A percentile compares a stretch with the other conserved stretches of the same genome.
Conservation (phyloP, 208 protist species). For the Leishmania gerbilli region DNA sequence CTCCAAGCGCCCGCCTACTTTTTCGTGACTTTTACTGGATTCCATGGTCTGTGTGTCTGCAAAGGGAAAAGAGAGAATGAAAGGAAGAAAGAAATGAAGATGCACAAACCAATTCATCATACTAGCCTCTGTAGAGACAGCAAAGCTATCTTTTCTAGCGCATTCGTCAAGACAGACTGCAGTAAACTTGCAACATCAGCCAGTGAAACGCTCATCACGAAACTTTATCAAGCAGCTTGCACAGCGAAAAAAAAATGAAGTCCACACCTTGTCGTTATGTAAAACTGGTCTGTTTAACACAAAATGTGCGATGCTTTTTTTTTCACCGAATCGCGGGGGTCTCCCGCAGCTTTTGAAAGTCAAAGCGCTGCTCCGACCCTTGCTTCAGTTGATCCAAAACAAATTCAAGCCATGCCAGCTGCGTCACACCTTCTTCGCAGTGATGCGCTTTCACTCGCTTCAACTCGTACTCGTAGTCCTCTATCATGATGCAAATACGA, state of each 20-base stretch:
- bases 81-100: constrained; percentile 19
- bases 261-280: not conserved
- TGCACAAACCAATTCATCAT: constrained; percentile 10
- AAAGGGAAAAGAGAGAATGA: constrained; percentile 31
- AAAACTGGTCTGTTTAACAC: not conserved
- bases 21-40: constrained; percentile 40
- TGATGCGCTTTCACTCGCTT: constrained; percentile 91
- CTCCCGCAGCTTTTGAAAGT: constrained; percentile 81
- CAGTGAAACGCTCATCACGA: not conserved
- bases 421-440: constrained; percentile 82
- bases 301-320: not conserved
- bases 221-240: not conserved
- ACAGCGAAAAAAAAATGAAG: not conserved
- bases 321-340: constrained; percentile 24
- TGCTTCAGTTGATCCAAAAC: constrained; percentile 87
- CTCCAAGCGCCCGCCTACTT: constrained; percentile 69
- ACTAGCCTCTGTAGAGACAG: not conserved
- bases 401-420: constrained; percentile 91
- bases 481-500: constrained; percentile 87
- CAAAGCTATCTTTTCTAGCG: not conserved
- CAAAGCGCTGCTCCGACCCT: constrained; percentile 75
- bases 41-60: constrained; percentile 39
- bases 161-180: not conserved
- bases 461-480: constrained; percentile 93
- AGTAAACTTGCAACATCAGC: not conserved